Percentiles rank a stretch among this genome's conserved stretches.
Evolutionary conservation across 2,329 filamentous ascomycete genomes (phyloP).

Genomic region (Ceratocystis colombiana): DNA sequence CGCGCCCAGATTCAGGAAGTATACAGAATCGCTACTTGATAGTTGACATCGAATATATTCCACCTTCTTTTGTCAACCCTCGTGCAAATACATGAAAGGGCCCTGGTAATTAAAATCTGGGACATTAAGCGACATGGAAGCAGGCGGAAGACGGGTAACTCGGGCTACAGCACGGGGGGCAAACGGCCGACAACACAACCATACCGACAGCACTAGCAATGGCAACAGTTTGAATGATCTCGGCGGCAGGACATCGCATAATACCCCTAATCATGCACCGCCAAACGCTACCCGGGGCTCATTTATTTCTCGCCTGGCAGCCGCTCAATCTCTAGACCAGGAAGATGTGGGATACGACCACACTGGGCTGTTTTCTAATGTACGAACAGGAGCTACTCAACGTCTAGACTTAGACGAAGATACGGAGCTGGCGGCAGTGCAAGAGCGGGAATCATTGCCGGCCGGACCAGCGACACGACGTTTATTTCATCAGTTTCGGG

Average conservation of each 20-base stretch:
- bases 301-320: constrained; percentile 14
- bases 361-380: constrained; percentile 10
- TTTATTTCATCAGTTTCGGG: constrained; percentile 21
- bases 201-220: constrained; percentile 3
- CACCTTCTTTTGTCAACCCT: background rate
- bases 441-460: constrained; percentile 1
- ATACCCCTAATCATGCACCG: background rate
- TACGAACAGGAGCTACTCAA: background rate
- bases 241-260: background rate
- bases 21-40: too few species aligned
- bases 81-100: background rate
- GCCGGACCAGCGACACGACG: constrained; percentile 16
- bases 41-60: too few species aligned
- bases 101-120: background rate
- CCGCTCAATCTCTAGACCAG: constrained; percentile 5
- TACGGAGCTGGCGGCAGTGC: constrained; percentile 10
- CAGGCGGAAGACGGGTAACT: constrained; percentile 17
- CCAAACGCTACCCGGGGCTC: constrained; percentile 10
- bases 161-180: constrained; percentile 14
- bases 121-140: background rate
- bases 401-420: constrained; percentile 16
- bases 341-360: constrained; percentile 10
- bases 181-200: background rate
- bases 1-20: too few species aligned
- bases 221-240: background rate